Conservation (phyloP, 768 basidiomycete genomes). For the Tylopilus plumbeoviolaceoides region DNA sequence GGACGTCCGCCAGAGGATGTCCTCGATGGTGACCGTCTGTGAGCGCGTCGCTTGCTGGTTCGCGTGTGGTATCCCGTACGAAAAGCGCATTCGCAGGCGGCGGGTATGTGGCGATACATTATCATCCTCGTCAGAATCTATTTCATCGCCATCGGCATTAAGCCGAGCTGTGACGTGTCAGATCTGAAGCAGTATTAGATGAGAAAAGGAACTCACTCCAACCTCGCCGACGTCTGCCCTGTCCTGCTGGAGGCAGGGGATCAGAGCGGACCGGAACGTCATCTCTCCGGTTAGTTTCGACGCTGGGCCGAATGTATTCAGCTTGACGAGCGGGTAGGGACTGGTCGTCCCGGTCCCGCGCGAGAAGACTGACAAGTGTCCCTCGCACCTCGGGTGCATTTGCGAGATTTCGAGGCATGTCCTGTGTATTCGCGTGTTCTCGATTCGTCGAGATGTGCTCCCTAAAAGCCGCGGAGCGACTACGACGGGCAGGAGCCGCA, state of each 20-base stretch:
- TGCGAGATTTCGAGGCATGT: constrained; percentile 19
- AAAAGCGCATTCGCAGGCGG: constrained; percentile 40
- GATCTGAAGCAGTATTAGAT: background rate
- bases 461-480: constrained; percentile 20
- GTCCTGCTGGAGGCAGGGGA: constrained; percentile 12
- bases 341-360: constrained; percentile 24
- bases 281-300: constrained; percentile 11
- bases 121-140: constrained; percentile 58
- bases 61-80: constrained; percentile 15
- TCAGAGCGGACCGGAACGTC: constrained; percentile 4
- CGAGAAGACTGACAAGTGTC: constrained; percentile 20
- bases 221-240: constrained; percentile 30
- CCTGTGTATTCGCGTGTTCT: constrained; percentile 7
- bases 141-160: constrained; percentile 57
- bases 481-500: constrained; percentile 11
- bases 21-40: constrained; percentile 26
- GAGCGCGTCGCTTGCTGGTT: constrained; percentile 30
- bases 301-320: constrained; percentile 2
- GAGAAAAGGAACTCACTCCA: constrained; percentile 25
- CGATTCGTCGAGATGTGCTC: constrained; percentile 18
- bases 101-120: constrained; percentile 45
- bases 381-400: constrained; percentile 24
- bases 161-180: constrained; percentile 31
- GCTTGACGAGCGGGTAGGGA: constrained; percentile 1
- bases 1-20: constrained; percentile 22